Evolutionary conservation across 2,329 filamentous ascomycete genomes (phyloP).

Genomic region (Colletotrichum australisinense): DNA sequence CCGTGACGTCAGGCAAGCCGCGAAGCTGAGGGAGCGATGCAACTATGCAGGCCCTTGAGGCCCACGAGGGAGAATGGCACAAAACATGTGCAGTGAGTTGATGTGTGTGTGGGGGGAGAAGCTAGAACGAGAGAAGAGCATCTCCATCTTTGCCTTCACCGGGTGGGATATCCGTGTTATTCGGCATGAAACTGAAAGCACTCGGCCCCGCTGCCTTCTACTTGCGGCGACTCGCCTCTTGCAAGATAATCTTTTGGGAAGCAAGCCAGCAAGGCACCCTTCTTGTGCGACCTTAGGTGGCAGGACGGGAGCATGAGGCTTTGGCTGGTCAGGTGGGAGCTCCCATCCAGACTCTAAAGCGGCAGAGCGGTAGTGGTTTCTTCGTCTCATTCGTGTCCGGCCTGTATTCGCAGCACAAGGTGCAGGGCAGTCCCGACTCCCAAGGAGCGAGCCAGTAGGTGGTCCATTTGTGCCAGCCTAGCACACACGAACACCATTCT

Average conservation of each 20-base stretch:
- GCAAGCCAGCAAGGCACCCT: not conserved
- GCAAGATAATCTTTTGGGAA: slow-evolving; percentile 1
- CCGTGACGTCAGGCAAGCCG: slow-evolving; percentile 27
- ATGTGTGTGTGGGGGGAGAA: no score
- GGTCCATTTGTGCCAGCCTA: not conserved
- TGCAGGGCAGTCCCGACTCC: not conserved
- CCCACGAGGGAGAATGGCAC: not conserved
- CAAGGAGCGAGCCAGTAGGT: not conserved
- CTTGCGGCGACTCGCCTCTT: slow-evolving; percentile 17
- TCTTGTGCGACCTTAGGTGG: slow-evolving; percentile 21
- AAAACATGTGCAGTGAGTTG: no score
- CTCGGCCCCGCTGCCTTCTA: not conserved
- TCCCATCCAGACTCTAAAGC: not conserved
- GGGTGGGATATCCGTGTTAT: no score
- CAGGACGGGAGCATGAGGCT: not conserved
- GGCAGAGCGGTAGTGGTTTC: not conserved
- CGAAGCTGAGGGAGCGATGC: slow-evolving; percentile 5
- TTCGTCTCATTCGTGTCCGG: not conserved
- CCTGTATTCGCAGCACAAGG: not conserved
- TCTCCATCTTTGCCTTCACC: not conserved
- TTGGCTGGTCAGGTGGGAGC: not conserved
- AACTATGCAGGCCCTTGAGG: not conserved
- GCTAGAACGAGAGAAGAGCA: not conserved
- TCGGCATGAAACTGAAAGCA: no score
- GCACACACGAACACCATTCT: slow-evolving; percentile 13